Percentiles rank a stretch among this genome's conserved stretches.
phyloP scores from a whole-genome alignment of 805 yeast genomes.

The Yamadazyma philogaea region DNA sequence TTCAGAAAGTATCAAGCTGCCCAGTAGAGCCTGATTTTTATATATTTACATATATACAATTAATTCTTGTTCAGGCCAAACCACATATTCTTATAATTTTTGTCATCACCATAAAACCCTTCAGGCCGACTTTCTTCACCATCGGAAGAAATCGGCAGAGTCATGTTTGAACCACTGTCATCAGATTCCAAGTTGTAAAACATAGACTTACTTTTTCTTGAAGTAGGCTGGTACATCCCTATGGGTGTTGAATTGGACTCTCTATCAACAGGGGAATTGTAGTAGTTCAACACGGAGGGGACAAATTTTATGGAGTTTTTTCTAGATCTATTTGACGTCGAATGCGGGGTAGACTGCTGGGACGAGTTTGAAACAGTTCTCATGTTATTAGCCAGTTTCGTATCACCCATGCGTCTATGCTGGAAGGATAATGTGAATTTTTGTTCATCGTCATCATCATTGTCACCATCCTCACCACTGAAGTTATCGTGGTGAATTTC shows the following conservation, averaged over 20 bases:
- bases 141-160: slow-evolving; percentile 11
- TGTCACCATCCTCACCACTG: background rate
- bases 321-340: slow-evolving; percentile 11
- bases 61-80: slow-evolving; percentile 32
- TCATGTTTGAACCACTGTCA: slow-evolving; percentile 14
- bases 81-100: slow-evolving; percentile 29
- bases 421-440: slow-evolving; percentile 16
- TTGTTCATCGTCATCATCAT: slow-evolving; percentile 12
- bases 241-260: slow-evolving; percentile 13
- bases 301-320: slow-evolving; percentile 31
- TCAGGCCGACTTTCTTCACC: slow-evolving; percentile 13
- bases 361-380: background rate
- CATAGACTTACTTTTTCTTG: slow-evolving; percentile 15
- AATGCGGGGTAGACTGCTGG: background rate
- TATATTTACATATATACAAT: background rate
- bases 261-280: slow-evolving; percentile 15
- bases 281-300: slow-evolving; percentile 15
- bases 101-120: background rate
- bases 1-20: slow-evolving; percentile 11
- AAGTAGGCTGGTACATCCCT: slow-evolving; percentile 9
- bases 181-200: slow-evolving; percentile 29
- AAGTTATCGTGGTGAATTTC: background rate
- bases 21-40: background rate
- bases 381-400: slow-evolving; percentile 1
- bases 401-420: slow-evolving; percentile 1